These are phyloP conservation scores for Plasmodium sp. DNA, from an alignment of 169 alveolate genomes.

Conservation along the genomic window DNA sequence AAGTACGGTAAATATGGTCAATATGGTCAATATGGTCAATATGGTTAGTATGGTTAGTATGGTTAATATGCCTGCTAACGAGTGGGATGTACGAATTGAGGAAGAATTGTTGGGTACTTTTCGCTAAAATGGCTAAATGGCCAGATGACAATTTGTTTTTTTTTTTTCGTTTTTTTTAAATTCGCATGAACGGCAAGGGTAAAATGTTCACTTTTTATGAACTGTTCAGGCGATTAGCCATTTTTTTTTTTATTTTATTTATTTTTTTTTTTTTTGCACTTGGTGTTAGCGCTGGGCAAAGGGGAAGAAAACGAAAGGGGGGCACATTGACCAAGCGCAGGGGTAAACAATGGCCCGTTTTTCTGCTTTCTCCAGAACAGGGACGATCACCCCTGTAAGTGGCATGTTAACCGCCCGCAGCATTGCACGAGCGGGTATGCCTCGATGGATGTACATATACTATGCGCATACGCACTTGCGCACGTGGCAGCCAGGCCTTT, in stretches of 20 bases:
- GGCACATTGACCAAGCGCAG: neutral
- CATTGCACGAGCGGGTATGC: neutral
- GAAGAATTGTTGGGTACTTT: neutral
- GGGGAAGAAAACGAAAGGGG: neutral
- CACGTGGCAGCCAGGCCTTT: neutral
- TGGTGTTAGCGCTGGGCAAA: neutral
- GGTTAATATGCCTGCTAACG: neutral
- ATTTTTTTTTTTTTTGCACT: neutral
- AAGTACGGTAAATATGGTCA: neutral
- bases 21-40: neutral
- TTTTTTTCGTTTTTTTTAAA: neutral
- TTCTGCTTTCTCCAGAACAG: neutral
- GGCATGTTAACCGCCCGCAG: neutral
- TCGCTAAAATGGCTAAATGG: neutral
- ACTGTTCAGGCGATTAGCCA: neutral
- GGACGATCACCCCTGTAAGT: neutral
- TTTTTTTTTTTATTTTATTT: neutral
- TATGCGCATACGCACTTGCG: neutral
- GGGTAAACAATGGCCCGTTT: neutral
- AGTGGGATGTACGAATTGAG: neutral
- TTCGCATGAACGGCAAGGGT: neutral
- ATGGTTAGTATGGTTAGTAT: neutral
- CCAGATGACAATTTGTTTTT: neutral
- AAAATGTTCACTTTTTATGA: neutral
- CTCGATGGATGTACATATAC: neutral